These are phyloP conservation scores for Sclerotinia nivalis DNA, from an alignment of 2,329 filamentous ascomycete genomes.

Conservation along the genomic window DNA sequence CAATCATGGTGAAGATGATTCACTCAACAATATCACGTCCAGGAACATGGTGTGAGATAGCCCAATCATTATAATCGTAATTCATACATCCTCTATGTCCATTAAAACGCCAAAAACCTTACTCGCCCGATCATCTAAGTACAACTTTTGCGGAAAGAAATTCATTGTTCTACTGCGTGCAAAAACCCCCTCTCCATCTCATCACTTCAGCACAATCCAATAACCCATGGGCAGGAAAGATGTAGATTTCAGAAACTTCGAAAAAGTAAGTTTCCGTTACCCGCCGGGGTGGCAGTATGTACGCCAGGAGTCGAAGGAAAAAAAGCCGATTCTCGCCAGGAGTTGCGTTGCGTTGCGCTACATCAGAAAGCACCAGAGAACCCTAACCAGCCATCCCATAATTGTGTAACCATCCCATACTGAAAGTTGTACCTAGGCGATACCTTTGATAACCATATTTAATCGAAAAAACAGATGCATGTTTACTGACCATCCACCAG, in stretches of 20 bases:
- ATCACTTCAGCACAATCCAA: constrained; percentile 5
- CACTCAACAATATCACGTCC: neutral
- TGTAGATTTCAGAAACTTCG: neutral
- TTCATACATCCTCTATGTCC: constrained; percentile 20
- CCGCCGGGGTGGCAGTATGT: constrained; percentile 19
- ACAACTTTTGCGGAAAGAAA: constrained; percentile 22
- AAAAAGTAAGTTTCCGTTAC: neutral
- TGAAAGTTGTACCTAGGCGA: constrained; percentile 14
- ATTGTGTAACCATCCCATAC: constrained; percentile 24
- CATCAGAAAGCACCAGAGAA: constrained; percentile 22
- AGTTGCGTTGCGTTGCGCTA: constrained; percentile 14
- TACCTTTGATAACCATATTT: constrained; percentile 14
- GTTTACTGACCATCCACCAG: constrained; percentile 31
- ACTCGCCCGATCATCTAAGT: constrained; percentile 18
- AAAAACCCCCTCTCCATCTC: neutral
- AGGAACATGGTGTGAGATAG: neutral
- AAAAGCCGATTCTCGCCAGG: constrained; percentile 17
- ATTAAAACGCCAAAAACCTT: constrained; percentile 13
- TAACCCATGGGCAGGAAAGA: neutral
- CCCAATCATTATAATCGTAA: constrained; percentile 18
- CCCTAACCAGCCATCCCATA: constrained; percentile 17
- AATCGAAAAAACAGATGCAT: constrained; percentile 17
- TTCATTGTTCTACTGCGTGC: constrained; percentile 12
- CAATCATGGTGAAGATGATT: neutral
- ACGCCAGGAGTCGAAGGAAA: constrained; percentile 19